These are phyloP conservation scores for Geotrichum histeridarum DNA, from an alignment of 1,139 yeast genomes.

Conservation along the genomic window DNA sequence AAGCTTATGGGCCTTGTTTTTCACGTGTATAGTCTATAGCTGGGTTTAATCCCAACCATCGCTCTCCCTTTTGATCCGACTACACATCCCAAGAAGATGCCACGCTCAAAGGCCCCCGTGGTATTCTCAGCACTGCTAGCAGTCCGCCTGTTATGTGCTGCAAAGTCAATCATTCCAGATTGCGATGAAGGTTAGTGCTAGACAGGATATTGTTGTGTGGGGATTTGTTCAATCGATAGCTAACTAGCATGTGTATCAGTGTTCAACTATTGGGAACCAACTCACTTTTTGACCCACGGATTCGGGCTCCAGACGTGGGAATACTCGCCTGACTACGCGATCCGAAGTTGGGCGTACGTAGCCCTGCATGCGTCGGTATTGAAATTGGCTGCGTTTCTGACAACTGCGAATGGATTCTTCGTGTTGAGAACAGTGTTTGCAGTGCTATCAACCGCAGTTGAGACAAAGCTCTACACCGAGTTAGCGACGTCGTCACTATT, in stretches of 20 bases:
- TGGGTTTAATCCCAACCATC: no score
- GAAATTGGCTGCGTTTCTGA: slow-evolving; percentile 15
- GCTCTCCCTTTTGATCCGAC: no score
- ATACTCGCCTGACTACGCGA: slow-evolving; percentile 84
- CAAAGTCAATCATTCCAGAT: slow-evolving; percentile 67
- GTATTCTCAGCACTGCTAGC: slow-evolving; percentile 22
- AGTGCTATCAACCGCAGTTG: slow-evolving; percentile 50
- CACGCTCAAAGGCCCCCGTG: slow-evolving; percentile 6
- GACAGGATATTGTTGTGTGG: neutral
- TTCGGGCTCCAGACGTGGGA: slow-evolving; percentile 97
- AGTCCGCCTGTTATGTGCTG: slow-evolving; percentile 46
- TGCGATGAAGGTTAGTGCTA: slow-evolving; percentile 57
- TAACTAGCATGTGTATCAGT: slow-evolving; percentile 33
- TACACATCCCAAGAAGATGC: neutral
- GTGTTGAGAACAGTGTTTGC: slow-evolving; percentile 51
- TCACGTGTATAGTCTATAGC: no score
- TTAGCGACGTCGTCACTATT: slow-evolving; percentile 6
- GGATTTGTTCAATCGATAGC: neutral
- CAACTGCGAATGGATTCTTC: neutral
- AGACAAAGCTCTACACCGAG: slow-evolving; percentile 43
- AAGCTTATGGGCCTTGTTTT: no score
- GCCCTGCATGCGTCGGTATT: slow-evolving; percentile 36
- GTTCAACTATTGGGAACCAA: slow-evolving; percentile 88
- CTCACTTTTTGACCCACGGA: slow-evolving; percentile 68
- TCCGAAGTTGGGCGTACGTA: slow-evolving; percentile 74